Percentiles rank a stretch among this genome's conserved stretches.
These are phyloP conservation scores for Phragmites australis DNA, from an alignment of 176 grass and related monocot species.

Conservation along the genomic window DNA sequence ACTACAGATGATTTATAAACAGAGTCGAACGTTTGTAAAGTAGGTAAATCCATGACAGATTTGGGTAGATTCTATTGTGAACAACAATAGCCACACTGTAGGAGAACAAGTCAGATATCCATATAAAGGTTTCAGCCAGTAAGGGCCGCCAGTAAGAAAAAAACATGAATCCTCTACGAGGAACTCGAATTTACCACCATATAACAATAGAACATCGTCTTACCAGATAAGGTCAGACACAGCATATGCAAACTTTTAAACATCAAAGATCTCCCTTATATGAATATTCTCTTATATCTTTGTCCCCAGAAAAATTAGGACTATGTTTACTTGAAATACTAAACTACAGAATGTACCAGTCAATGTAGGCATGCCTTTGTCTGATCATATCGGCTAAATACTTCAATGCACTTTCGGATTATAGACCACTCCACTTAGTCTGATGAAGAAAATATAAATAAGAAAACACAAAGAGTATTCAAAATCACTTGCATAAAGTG, in stretches of 20 bases:
- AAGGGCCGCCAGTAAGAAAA: too few species aligned
- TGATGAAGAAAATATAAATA: background rate
- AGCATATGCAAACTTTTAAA: background rate
- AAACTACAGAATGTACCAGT: constrained; percentile 17
- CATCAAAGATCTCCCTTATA: too few species aligned
- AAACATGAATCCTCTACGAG: background rate
- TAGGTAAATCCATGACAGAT: background rate
- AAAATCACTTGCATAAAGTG: constrained; percentile 10
- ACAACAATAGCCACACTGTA: background rate
- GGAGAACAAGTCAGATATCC: background rate
- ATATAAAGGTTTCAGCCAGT: too few species aligned
- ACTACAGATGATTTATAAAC: background rate
- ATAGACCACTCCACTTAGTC: constrained; percentile 5
- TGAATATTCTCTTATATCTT: background rate
- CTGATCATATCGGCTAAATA: background rate
- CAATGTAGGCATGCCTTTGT: background rate
- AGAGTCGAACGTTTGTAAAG: background rate
- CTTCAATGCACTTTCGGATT: background rate
- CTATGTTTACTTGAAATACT: background rate
- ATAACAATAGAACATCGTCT: background rate
- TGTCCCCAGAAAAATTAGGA: background rate
- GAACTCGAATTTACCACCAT: background rate
- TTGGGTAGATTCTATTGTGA: background rate
- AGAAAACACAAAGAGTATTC: constrained; percentile 33
- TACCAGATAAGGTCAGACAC: background rate